A percentile compares a stretch with the other conserved stretches of the same genome.
phyloP scores from a whole-genome alignment of 2,329 filamentous ascomycete genomes.

The Cladophialophora immunda region DNA sequence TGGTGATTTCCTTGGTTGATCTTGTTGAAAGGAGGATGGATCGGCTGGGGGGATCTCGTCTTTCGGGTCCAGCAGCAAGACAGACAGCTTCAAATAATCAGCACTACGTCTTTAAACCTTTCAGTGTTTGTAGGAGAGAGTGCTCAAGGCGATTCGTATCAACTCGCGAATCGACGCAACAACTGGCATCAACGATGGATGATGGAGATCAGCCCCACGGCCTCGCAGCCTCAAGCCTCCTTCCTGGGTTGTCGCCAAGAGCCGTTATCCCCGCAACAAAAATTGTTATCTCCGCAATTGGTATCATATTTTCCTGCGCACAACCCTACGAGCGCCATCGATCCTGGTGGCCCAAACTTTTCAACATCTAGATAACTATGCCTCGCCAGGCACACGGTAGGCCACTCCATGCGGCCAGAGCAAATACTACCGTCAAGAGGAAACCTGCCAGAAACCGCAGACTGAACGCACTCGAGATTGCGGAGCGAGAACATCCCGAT shows the following conservation, averaged over 20 bases:
- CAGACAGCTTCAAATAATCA: not conserved
- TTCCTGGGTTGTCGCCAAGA: not conserved
- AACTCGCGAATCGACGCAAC: not conserved
- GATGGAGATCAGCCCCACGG: not conserved
- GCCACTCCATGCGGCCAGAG: slow-evolving; percentile 42
- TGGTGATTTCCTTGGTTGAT: too few relatives aligned
- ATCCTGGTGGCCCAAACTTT: not conserved
- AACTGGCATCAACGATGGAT: not conserved
- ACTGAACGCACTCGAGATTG: slow-evolving; percentile 72
- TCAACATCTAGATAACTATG: slow-evolving; percentile 24
- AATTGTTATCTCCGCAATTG: not conserved
- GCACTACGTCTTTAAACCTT: not conserved
- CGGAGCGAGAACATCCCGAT: slow-evolving; percentile 65
- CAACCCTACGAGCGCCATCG: not conserved
- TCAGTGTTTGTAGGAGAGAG: not conserved
- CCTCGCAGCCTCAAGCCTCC: not conserved
- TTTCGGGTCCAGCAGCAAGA: not conserved
- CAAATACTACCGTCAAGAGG: slow-evolving; percentile 43
- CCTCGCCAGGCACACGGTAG: slow-evolving; percentile 41
- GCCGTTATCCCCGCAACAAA: not conserved
- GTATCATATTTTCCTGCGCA: not conserved
- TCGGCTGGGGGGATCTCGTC: not conserved
- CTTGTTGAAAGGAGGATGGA: too few relatives aligned
- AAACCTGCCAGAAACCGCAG: slow-evolving; percentile 51
- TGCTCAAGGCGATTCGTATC: not conserved